phyloP scores from a whole-genome alignment of 352 stramenopile species.

The Phytophthora europaea region DNA sequence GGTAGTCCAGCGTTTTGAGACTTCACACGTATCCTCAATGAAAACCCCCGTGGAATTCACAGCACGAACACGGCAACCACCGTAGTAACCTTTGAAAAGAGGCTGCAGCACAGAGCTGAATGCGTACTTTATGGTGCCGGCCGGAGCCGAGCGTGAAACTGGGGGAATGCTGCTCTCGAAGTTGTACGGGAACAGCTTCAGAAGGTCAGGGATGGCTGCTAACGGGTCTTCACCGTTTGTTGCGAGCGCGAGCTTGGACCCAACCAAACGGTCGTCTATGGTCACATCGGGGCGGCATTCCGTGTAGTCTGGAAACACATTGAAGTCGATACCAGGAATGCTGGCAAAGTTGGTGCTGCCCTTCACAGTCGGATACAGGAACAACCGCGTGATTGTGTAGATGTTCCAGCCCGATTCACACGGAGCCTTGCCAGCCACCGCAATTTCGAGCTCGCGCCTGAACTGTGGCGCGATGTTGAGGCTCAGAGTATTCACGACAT shows the following conservation, averaged over 20 bases:
- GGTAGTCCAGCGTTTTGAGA: constrained; percentile 22
- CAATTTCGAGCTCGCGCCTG: constrained; percentile 28
- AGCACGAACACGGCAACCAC: constrained; percentile 31
- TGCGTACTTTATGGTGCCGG: constrained; percentile 14
- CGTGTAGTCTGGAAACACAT: constrained; percentile 42
- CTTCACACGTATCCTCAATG: constrained; percentile 30
- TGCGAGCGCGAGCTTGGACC: constrained; percentile 28
- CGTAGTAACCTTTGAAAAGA: constrained; percentile 40
- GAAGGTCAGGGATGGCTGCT: constrained; percentile 22
- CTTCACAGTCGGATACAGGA: constrained; percentile 33
- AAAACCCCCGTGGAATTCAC: constrained; percentile 33
- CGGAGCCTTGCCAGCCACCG: constrained; percentile 20
- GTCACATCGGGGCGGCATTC: constrained; percentile 34
- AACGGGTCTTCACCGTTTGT: constrained; percentile 29
- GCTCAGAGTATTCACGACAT: constrained; percentile 27
- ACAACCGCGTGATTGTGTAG: constrained; percentile 32
- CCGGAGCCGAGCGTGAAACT: constrained; percentile 4
- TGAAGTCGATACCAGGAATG: constrained; percentile 43
- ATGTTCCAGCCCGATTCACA: constrained; percentile 35
- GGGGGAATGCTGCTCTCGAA: constrained; percentile 33
- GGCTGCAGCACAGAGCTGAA: constrained; percentile 23
- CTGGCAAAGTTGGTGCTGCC: constrained; percentile 32
- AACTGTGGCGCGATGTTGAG: constrained; percentile 35
- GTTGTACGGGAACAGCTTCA: constrained; percentile 42
- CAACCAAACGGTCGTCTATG: constrained; percentile 20